These are phyloP conservation scores for Leccinum longicurvipes DNA, from an alignment of 768 basidiomycete genomes.

Conservation along the genomic window DNA sequence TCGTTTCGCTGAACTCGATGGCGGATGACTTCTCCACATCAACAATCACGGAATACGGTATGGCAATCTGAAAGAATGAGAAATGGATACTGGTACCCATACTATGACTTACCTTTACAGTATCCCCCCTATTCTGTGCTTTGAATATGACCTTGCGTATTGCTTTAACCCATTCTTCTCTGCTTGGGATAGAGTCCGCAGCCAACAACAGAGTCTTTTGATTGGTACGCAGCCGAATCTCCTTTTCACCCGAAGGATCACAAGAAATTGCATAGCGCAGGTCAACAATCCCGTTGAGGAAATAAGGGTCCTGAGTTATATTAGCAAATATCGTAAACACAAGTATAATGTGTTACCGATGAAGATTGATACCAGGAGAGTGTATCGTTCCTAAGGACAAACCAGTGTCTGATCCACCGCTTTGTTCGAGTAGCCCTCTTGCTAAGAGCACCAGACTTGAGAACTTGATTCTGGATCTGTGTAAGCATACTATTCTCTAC, in stretches of 20 bases:
- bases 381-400: constrained; percentile 92
- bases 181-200: constrained; percentile 77
- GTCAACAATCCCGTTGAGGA: constrained; percentile 94
- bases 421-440: constrained; percentile 89
- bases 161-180: constrained; percentile 95
- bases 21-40: constrained; percentile 86
- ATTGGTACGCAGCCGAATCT: constrained; percentile 80
- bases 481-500: constrained; percentile 8
- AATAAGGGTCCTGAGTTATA: constrained; percentile 82
- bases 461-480: constrained; percentile 69
- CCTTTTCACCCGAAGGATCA: constrained; percentile 73
- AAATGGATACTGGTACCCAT: neutral
- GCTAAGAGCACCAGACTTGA: constrained; percentile 87
- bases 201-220: constrained; percentile 69
- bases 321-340: constrained; percentile 6
- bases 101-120: constrained; percentile 67
- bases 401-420: constrained; percentile 95
- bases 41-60: constrained; percentile 85
- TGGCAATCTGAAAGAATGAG: constrained; percentile 64
- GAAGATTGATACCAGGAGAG: constrained; percentile 97
- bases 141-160: constrained; percentile 94
- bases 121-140: constrained; percentile 94
- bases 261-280: constrained; percentile 90
- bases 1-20: constrained; percentile 95
- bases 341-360: constrained; percentile 51